Base-by-base conservation (phyloP, 176 grass and related monocot genomes). In the Ensete ventricosum region DNA sequence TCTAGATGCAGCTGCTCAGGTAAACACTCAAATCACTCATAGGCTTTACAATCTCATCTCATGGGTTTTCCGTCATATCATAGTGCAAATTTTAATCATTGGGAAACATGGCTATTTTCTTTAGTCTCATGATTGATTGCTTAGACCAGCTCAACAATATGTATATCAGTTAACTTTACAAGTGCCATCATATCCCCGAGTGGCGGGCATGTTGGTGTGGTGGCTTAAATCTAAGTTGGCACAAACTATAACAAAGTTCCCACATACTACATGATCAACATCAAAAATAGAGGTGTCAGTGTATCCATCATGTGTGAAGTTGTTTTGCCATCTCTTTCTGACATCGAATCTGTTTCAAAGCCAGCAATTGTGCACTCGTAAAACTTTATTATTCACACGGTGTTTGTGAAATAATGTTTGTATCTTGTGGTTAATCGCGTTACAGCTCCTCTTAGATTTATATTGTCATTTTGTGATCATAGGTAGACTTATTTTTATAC, bases 1-100 rank as follows among this genome's bases (percentile, higher is more conserved):
- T 64, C 24, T 64, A 23, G 53, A 64, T 25, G 58, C 64, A 64
- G 34, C 59, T 64, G 59, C 59, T 77, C 74, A 77, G 74, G 74
- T 77, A 64, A 70, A 16, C 9, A 25, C 13, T 21, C 29, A 10
- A 10, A 70, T 43, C 34, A 50, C 2, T 1, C 11, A 7, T 22
- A 25, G 24, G 20, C 14, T 17, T 7, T n/a, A 9, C 9, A 13
- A 70, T 51, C 29, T 70, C 67, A 51, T 70, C 17, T 51, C 12
- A 9, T 51, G 8, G 6, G 9, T 70, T 70, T 70, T 43, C 34
- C 3, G 0, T 43, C 9, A n/a, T 1, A 50, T 2, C 48, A 52
- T 51, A 12, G 7, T 9, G 21, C 22, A 51, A 7, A 70, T 20
- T 50, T 70, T 70, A 21, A 70, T 51, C 2, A 11, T 51, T 50